Evolutionary conservation across 257 asterid species (phyloP).

Genomic region (Leptodermis oblonga): DNA sequence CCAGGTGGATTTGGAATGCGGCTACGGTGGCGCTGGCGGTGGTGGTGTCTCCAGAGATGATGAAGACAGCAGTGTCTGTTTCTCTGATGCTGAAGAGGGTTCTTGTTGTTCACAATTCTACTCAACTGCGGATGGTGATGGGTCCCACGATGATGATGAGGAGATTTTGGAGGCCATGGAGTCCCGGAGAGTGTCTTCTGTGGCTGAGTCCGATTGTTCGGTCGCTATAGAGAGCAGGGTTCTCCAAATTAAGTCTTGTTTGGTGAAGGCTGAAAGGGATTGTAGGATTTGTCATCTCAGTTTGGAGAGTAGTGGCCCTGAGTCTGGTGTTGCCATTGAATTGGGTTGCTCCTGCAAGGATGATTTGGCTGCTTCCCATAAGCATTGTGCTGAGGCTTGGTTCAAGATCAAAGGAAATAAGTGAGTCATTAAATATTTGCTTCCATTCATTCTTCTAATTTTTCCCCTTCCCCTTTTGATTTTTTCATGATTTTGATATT

Average conservation of each 20-base stretch:
- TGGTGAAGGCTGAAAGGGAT: conserved; percentile 46
- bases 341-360: conserved; percentile 85
- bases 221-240: conserved; percentile 41
- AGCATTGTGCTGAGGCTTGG: conserved; percentile 90
- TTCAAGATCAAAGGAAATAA: conserved; percentile 92
- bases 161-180: conserved; percentile 45
- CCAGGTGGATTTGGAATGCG: conserved; percentile 67
- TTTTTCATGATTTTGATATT: neutral
- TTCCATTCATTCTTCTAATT: neutral
- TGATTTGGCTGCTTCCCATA: conserved; percentile 85
- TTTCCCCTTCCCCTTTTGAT: neutral
- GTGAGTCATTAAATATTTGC: conserved; percentile 37
- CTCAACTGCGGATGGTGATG: conserved; percentile 75
- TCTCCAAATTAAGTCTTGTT: conserved; percentile 30
- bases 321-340: conserved; percentile 64
- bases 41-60: conserved; percentile 22
- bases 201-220: conserved; percentile 33
- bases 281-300: conserved; percentile 87
- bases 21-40: conserved; percentile 32
- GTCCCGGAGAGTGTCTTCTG: conserved; percentile 43
- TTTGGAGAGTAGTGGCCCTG: conserved; percentile 51
- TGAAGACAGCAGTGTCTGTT: conserved; percentile 51
- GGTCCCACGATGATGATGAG: conserved; percentile 53
- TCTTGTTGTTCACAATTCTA: conserved; percentile 73
- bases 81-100: conserved; percentile 75